Conservation (phyloP, 1,284 basidiomycete species). For the Sporisorium exsertum region DNA sequence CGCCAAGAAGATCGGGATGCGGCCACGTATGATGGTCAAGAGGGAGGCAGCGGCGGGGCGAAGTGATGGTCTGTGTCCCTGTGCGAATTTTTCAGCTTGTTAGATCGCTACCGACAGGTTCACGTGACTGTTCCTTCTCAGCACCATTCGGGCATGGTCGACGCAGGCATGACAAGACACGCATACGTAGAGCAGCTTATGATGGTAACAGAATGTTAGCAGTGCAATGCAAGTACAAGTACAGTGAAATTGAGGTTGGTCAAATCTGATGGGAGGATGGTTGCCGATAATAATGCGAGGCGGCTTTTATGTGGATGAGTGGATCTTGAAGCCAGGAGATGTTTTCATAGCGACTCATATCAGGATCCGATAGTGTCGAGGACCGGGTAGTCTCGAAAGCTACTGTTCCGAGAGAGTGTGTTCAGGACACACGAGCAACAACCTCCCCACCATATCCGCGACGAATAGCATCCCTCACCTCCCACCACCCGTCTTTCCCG, state of each 20-base stretch:
- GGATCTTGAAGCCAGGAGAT: neutral
- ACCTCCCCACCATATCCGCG: slow-evolving; percentile 70
- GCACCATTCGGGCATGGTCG: neutral
- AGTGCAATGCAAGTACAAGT: slow-evolving; percentile 39
- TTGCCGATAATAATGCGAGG: neutral
- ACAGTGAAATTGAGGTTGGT: slow-evolving; percentile 4
- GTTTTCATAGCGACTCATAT: neutral
- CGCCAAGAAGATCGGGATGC: neutral
- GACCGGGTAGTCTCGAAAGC: no score
- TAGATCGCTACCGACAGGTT: slow-evolving; percentile 1
- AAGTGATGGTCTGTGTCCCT: slow-evolving; percentile 11
- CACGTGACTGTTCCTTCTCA: slow-evolving; percentile 9
- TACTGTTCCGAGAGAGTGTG: neutral
- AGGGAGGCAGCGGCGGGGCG: neutral
- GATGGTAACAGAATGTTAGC: neutral
- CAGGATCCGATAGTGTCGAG: neutral
- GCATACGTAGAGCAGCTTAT: neutral
- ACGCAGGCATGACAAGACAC: neutral
- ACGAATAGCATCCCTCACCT: slow-evolving; percentile 70
- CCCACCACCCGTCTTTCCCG: slow-evolving; percentile 73
- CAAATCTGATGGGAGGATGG: neutral
- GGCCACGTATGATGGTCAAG: neutral
- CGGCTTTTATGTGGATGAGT: neutral
- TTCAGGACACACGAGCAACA: slow-evolving; percentile 68
- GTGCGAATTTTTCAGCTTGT: neutral